Conservation (phyloP, 768 basidiomycete species). For the Suillus plorans region DNA sequence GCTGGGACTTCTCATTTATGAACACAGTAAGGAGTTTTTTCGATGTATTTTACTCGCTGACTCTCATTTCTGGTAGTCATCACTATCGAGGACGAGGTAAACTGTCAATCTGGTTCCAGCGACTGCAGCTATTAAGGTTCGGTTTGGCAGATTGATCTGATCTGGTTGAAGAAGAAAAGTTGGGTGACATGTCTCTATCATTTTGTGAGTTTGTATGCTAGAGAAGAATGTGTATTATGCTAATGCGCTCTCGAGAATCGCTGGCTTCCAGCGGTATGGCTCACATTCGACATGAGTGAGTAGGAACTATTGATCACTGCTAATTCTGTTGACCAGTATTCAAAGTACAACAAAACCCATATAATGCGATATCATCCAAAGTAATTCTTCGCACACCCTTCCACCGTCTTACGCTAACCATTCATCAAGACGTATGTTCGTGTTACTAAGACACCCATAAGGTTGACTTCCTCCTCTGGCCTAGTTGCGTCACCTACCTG, state of each 20-base stretch:
- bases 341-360: slow-evolving; percentile 3
- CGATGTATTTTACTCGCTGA: background rate
- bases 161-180: slow-evolving; percentile 11
- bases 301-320: background rate
- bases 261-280: slow-evolving; percentile 11
- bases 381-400: background rate
- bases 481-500: slow-evolving; percentile 10
- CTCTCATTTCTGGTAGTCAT: slow-evolving; percentile 6
- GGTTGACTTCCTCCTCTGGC: background rate
- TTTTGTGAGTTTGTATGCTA: slow-evolving; percentile 7
- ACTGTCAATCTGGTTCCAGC: background rate
- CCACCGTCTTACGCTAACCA: background rate
- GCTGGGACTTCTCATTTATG: slow-evolving; percentile 14
- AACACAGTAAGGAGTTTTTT: slow-evolving; percentile 8
- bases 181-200: slow-evolving; percentile 14
- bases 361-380: slow-evolving; percentile 2
- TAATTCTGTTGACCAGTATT: background rate
- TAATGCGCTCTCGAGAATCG: slow-evolving; percentile 4
- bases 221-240: background rate
- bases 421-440: background rate
- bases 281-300: slow-evolving; percentile 8
- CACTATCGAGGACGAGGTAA: slow-evolving; percentile 11
- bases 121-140: background rate
- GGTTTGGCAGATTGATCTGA: slow-evolving; percentile 9
- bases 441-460: background rate